A percentile compares a stretch with the other conserved stretches of the same genome.
phyloP scores from a whole-genome alignment of 306 rosid genomes.

The Datisca glomerata region DNA sequence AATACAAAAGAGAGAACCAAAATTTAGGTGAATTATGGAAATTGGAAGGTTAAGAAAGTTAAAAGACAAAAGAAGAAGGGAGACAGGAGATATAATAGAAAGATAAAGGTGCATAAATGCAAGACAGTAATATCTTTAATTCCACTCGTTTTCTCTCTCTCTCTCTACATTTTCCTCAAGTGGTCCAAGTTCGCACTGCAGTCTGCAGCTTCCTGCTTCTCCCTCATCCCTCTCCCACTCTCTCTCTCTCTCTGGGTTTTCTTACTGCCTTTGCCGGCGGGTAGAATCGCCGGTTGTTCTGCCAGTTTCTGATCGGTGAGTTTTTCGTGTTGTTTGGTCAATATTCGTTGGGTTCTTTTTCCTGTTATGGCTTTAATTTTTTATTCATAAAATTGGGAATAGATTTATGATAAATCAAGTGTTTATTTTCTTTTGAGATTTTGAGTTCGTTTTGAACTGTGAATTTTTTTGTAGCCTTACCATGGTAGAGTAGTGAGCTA shows the following conservation, averaged over 20 bases:
- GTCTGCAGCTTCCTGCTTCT: slow-evolving; percentile 30
- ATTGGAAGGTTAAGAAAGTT: too few relatives aligned
- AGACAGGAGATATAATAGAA: neutral
- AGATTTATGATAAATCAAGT: too few relatives aligned
- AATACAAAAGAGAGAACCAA: too few relatives aligned
- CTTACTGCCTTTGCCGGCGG: neutral
- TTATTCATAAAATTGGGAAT: too few relatives aligned
- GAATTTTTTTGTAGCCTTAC: too few relatives aligned
- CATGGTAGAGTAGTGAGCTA: too few relatives aligned
- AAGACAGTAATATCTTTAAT: slow-evolving; percentile 17
- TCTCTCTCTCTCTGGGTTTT: slow-evolving; percentile 8
- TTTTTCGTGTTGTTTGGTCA: neutral
- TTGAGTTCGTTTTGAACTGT: too few relatives aligned
- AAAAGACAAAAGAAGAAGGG: neutral
- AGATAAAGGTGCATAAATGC: slow-evolving; percentile 1
- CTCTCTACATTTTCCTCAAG: slow-evolving; percentile 27
- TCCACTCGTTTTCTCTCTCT: slow-evolving; percentile 38
- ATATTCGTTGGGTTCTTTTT: slow-evolving; percentile 8
- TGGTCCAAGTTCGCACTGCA: slow-evolving; percentile 36
- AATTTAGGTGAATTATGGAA: too few relatives aligned
- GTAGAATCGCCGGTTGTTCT: slow-evolving; percentile 2
- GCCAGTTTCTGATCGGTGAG: slow-evolving; percentile 14
- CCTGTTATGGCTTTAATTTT: slow-evolving; percentile 40
- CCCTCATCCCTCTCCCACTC: slow-evolving; percentile 15
- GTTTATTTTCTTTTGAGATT: too few relatives aligned